phyloP scores from a whole-genome alignment of 2,329 filamentous ascomycete genomes.

The Stachybotrys echinatus region DNA sequence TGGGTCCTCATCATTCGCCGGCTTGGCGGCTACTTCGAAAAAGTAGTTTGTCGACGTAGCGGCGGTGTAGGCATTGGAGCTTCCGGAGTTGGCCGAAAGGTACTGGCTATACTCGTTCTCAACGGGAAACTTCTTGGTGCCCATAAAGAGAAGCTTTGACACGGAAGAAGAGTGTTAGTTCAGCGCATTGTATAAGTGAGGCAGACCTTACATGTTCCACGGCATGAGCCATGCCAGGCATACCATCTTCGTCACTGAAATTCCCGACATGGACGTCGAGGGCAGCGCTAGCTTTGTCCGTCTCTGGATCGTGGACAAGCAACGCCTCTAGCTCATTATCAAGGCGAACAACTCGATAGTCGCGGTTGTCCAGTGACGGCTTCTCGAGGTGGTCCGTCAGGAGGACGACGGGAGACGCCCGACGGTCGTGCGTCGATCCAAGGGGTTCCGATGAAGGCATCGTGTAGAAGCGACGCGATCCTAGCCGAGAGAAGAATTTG shows the following conservation, averaged over 20 bases:
- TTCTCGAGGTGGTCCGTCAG: slow-evolving; percentile 73
- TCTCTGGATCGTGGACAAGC: slow-evolving; percentile 87
- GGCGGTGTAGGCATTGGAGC: slow-evolving; percentile 92
- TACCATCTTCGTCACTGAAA: slow-evolving; percentile 85
- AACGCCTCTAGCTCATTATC: slow-evolving; percentile 85
- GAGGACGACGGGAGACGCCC: slow-evolving; percentile 23
- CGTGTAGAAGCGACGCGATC: slow-evolving; percentile 5
- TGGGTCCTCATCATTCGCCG: slow-evolving; percentile 53
- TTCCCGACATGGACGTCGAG: slow-evolving; percentile 95
- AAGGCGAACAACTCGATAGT: slow-evolving; percentile 81
- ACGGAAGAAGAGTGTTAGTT: background rate
- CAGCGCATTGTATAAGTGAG: too few relatives aligned
- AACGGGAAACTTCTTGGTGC: slow-evolving; percentile 92
- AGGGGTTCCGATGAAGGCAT: slow-evolving; percentile 26
- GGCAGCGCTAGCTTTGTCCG: slow-evolving; percentile 93
- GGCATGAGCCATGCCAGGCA: slow-evolving; percentile 93
- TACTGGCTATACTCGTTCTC: slow-evolving; percentile 97
- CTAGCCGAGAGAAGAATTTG: background rate
- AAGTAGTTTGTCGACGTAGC: slow-evolving; percentile 95
- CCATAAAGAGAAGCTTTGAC: slow-evolving; percentile 81
- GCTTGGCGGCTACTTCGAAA: slow-evolving; percentile 86
- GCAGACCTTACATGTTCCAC: slow-evolving; percentile 69
- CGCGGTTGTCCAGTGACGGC: slow-evolving; percentile 77
- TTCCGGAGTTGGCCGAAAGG: slow-evolving; percentile 81
- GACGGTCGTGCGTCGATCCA: slow-evolving; percentile 22